Conservation (phyloP, 257 asterid species). For the Nicotiana obtusifolia region DNA sequence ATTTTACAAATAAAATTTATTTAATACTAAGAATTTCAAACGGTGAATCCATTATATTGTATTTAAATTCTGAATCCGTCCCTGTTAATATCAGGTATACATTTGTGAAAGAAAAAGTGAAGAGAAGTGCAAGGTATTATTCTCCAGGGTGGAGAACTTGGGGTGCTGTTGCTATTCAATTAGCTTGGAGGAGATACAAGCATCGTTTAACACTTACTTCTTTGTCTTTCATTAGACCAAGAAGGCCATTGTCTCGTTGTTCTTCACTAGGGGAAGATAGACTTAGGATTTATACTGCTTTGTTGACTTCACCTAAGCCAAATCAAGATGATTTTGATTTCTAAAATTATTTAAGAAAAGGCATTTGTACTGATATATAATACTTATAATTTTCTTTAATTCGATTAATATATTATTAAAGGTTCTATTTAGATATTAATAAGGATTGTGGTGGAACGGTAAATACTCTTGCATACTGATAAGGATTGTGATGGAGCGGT, state of each 20-base stretch:
- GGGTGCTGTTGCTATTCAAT: conserved; percentile 35
- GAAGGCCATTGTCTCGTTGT: conserved; percentile 76
- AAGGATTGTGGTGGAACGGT: too few relatives aligned
- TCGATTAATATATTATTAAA: background rate
- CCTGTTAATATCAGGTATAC: conserved; percentile 12
- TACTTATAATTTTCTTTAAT: background rate
- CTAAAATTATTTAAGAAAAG: background rate
- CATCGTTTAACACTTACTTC: conserved; percentile 75
- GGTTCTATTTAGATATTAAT: too few relatives aligned
- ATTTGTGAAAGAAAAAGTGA: conserved; percentile 24
- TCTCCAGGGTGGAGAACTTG: conserved; percentile 42
- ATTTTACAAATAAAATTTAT: background rate
- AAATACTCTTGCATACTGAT: too few relatives aligned
- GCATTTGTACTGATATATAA: background rate
- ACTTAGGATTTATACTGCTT: conserved; percentile 72
- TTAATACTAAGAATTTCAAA: background rate
- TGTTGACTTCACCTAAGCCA: conserved; percentile 86
- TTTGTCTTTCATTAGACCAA: conserved; percentile 73
- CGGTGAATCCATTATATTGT: background rate
- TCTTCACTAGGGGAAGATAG: conserved; percentile 83
- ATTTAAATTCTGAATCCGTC: background rate
- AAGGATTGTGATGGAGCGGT: too few relatives aligned
- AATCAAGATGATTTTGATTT: conserved; percentile 81
- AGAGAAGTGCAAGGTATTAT: conserved; percentile 28
- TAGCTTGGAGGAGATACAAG: conserved; percentile 29